Conservation (phyloP, 139 green algal species). For the Pycnococcus provasolii region DNA sequence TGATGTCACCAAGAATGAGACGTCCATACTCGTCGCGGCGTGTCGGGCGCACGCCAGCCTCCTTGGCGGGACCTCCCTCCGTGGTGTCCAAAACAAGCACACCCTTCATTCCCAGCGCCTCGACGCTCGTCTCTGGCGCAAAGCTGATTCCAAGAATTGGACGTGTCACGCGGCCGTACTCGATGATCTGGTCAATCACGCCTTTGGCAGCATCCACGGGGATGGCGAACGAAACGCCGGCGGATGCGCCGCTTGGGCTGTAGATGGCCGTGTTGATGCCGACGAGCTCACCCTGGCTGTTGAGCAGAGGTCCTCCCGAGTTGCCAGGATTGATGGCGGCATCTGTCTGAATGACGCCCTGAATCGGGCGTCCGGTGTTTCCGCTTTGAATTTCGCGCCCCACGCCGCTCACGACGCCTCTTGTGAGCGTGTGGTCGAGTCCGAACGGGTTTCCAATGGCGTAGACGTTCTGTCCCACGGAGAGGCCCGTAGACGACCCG, state of each 20-base stretch:
- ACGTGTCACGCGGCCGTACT: slow-evolving; percentile 38
- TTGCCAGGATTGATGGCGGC: slow-evolving; percentile 51
- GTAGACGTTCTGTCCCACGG: slow-evolving; percentile 43
- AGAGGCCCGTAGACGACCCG: background rate
- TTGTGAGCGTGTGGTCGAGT: slow-evolving; percentile 43
- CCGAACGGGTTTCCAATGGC: slow-evolving; percentile 49
- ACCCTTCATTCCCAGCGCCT: slow-evolving; percentile 40
- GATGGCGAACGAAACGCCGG: slow-evolving; percentile 47
- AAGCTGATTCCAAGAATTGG: slow-evolving; percentile 48
- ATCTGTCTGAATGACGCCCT: slow-evolving; percentile 56
- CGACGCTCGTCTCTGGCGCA: slow-evolving; percentile 36
- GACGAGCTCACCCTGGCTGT: slow-evolving; percentile 38
- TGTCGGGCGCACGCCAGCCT: slow-evolving; percentile 36
- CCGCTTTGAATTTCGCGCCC: slow-evolving; percentile 41
- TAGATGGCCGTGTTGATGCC: slow-evolving; percentile 57
- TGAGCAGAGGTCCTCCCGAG: slow-evolving; percentile 40
- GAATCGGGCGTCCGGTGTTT: slow-evolving; percentile 67
- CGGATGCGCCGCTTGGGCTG: slow-evolving; percentile 32
- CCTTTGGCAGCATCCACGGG: slow-evolving; percentile 39
- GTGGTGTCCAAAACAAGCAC: slow-evolving; percentile 42
- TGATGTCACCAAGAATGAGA: slow-evolving; percentile 43
- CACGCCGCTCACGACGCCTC: slow-evolving; percentile 45
- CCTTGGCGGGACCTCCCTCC: slow-evolving; percentile 29
- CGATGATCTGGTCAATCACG: slow-evolving; percentile 47
- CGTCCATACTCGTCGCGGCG: slow-evolving; percentile 34